Evolutionary conservation across 78 protist species (phyloP).

Genomic region (Guillardia theta): DNA sequence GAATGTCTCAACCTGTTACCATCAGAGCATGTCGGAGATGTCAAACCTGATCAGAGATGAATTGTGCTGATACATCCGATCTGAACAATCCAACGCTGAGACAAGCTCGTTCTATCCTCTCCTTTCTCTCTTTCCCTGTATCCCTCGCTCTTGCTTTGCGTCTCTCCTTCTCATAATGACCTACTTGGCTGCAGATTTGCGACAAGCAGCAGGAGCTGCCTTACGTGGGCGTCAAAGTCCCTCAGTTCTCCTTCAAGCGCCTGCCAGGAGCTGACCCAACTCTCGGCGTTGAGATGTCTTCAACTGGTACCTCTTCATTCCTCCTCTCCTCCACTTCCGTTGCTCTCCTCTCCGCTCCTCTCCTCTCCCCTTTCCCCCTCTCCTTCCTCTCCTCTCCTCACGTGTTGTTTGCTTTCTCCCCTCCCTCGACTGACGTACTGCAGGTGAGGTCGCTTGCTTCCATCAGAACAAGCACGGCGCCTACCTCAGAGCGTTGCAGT

Average conservation of each 20-base stretch:
- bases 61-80: not conserved
- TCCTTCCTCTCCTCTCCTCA: not conserved
- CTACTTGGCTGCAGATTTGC: no score
- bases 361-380: not conserved
- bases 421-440: not conserved
- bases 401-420: not conserved
- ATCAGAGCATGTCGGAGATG: not conserved
- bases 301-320: constrained; percentile 84
- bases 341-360: constrained; percentile 49
- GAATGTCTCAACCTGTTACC: no score
- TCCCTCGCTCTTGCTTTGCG: no score
- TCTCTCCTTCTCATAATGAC: no score
- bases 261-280: constrained; percentile 94
- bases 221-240: constrained; percentile 84
- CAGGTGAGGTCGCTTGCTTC: constrained; percentile 84
- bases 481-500: not conserved
- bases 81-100: constrained; percentile 30
- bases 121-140: no score
- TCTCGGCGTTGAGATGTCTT: constrained; percentile 96
- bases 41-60: not conserved
- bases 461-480: constrained; percentile 33
- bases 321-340: constrained; percentile 67
- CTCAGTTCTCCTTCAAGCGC: constrained; percentile 95
- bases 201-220: not conserved
- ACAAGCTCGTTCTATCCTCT: no score